Evolutionary conservation across 2,329 filamentous ascomycete genomes (phyloP).

Genomic region (Epichloe typhina): DNA sequence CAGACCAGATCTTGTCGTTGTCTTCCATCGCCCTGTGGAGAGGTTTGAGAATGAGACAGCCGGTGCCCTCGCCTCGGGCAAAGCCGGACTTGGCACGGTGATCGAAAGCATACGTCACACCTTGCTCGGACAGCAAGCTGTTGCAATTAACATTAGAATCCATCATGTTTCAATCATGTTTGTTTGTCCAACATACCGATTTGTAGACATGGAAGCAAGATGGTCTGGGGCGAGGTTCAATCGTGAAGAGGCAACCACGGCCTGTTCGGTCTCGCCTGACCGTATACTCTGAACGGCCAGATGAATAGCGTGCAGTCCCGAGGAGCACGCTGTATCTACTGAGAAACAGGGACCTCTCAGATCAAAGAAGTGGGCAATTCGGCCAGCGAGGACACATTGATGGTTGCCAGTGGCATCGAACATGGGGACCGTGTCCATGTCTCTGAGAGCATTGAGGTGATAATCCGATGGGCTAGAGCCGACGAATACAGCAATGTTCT

Average conservation of each 20-base stretch:
- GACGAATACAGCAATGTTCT: conserved; percentile 36
- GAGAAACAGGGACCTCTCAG: conserved; percentile 39
- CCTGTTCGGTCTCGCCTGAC: conserved; percentile 30
- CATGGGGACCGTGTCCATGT: conserved; percentile 34
- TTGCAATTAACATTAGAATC: background rate
- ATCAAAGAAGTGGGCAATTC: conserved; percentile 42
- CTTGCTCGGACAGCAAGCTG: conserved; percentile 1
- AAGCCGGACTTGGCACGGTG: conserved; percentile 32
- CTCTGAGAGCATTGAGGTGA: conserved; percentile 28
- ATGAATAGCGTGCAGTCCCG: conserved; percentile 35
- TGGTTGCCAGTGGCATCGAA: conserved; percentile 37
- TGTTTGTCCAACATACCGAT: background rate
- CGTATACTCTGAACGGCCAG: conserved; percentile 35
- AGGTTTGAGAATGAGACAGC: conserved; percentile 41
- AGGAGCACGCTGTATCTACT: conserved; percentile 39
- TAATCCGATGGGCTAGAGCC: conserved; percentile 36
- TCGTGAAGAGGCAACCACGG: conserved; percentile 34
- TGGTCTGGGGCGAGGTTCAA: conserved; percentile 33
- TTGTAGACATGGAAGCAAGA: conserved; percentile 15
- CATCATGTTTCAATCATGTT: background rate
- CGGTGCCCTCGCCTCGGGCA: conserved; percentile 46
- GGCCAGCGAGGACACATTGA: conserved; percentile 39
- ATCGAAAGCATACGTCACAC: conserved; percentile 27
- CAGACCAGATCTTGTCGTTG: conserved; percentile 38
- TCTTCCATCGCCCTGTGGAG: conserved; percentile 40